Evolutionary conservation across 352 stramenopile species (phyloP).

Genomic region (Elongisporangium senticosum): DNA sequence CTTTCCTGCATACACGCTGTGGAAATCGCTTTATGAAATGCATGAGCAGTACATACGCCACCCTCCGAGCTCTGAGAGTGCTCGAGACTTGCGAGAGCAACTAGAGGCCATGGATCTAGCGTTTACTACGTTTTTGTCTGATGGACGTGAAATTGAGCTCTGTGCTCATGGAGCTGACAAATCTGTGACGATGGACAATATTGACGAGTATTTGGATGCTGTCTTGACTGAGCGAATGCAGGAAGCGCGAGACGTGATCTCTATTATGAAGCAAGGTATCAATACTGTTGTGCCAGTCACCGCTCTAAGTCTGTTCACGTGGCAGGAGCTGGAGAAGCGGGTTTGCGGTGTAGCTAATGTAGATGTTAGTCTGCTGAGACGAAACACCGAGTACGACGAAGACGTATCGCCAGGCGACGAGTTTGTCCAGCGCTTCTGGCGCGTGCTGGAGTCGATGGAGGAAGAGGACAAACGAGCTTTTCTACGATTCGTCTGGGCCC

Average conservation of each 20-base stretch:
- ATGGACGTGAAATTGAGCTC: slow-evolving; percentile 46
- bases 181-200: slow-evolving; percentile 38
- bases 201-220: slow-evolving; percentile 38
- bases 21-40: slow-evolving; percentile 35
- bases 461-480: slow-evolving; percentile 71
- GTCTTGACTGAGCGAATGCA: slow-evolving; percentile 34
- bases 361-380: slow-evolving; percentile 60
- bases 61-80: background rate
- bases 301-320: slow-evolving; percentile 51
- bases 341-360: slow-evolving; percentile 71
- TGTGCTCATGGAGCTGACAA: slow-evolving; percentile 24
- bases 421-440: slow-evolving; percentile 78
- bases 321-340: slow-evolving; percentile 61
- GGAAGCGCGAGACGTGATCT: slow-evolving; percentile 46
- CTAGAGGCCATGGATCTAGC: slow-evolving; percentile 60
- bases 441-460: slow-evolving; percentile 50
- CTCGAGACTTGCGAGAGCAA: slow-evolving; percentile 30
- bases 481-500: slow-evolving; percentile 78
- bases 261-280: slow-evolving; percentile 70
- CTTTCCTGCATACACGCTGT: slow-evolving; percentile 46
- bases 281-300: slow-evolving; percentile 71
- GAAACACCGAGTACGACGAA: slow-evolving; percentile 84
- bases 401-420: slow-evolving; percentile 53
- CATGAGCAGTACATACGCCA: slow-evolving; percentile 14
- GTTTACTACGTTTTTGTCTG: slow-evolving; percentile 72